A percentile compares a stretch with the other conserved stretches of the same genome.
These are phyloP conservation scores for Lentithecium fluviatile DNA, from an alignment of 495 filamentous ascomycete genomes.

Conservation along the genomic window DNA sequence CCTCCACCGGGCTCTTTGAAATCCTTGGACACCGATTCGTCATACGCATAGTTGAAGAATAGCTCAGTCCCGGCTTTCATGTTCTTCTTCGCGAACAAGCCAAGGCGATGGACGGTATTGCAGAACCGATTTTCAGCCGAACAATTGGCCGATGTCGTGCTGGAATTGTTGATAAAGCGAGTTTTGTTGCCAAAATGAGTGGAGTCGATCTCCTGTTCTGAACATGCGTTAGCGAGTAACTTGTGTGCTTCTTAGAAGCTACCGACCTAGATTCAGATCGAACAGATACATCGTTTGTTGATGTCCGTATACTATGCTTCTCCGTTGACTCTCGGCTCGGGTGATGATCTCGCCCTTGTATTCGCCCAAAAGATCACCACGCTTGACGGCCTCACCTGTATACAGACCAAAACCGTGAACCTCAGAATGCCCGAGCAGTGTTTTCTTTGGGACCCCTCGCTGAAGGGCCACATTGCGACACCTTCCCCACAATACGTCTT, in stretches of 20 bases:
- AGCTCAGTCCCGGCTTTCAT: conserved; percentile 66
- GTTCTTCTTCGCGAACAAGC: conserved; percentile 59
- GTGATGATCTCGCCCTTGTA: conserved; percentile 72
- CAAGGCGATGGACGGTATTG: conserved; percentile 66
- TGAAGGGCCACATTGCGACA: conserved; percentile 66
- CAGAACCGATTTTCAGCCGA: conserved; percentile 61
- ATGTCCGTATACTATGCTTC: conserved; percentile 63
- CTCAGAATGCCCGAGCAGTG: conserved; percentile 61
- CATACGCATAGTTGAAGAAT: conserved; percentile 65
- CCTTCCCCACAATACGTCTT: conserved; percentile 48
- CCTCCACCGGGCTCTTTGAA: conserved; percentile 2
- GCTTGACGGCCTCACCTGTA: conserved; percentile 58
- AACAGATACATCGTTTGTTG: conserved; percentile 65
- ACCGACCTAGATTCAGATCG: conserved; percentile 55
- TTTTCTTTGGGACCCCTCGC: conserved; percentile 56
- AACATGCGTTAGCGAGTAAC: background rate
- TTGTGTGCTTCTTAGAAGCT: conserved; percentile 28
- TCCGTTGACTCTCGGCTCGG: conserved; percentile 61
- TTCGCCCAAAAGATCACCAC: conserved; percentile 65
- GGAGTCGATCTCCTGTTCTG: conserved; percentile 49
- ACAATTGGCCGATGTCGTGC: conserved; percentile 49
- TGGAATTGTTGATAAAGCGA: conserved; percentile 70
- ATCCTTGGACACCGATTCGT: background rate
- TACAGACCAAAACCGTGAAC: conserved; percentile 67
- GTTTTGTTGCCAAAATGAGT: conserved; percentile 52